These are phyloP conservation scores for Acanthamoeba castellanii DNA, from an alignment of 208 protist genomes.

Conservation along the genomic window DNA sequence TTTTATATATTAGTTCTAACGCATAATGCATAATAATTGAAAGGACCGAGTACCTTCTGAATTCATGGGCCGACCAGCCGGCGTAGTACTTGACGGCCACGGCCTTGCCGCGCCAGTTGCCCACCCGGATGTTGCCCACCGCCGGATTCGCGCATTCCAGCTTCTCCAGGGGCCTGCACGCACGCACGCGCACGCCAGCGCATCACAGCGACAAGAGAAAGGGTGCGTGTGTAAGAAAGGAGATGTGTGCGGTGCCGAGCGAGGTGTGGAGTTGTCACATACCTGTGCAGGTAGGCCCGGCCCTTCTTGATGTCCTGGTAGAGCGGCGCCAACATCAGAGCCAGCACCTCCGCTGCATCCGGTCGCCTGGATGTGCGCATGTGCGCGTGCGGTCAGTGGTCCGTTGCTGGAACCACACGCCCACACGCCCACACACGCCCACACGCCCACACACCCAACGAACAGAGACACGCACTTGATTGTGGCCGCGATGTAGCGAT, in stretches of 20 bases:
- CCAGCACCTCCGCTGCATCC: neutral
- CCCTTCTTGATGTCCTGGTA: neutral
- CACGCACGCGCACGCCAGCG: neutral
- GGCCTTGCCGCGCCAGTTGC: constrained; percentile 27
- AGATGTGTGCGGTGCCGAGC: neutral
- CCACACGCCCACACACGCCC: neutral
- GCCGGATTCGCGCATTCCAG: constrained; percentile 8
- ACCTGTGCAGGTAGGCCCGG: neutral
- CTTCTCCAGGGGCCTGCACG: neutral
- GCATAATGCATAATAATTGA: too few relatives aligned
- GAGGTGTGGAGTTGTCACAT: neutral
- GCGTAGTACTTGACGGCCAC: constrained; percentile 38
- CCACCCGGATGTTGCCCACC: constrained; percentile 10
- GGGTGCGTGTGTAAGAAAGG: neutral
- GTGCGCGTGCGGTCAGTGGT: neutral
- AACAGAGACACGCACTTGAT: neutral
- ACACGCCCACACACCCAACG: neutral
- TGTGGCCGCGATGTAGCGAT: constrained; percentile 14
- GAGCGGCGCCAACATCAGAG: constrained; percentile 4
- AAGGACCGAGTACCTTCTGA: too few relatives aligned
- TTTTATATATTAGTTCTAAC: too few relatives aligned
- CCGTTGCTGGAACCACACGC: too few relatives aligned
- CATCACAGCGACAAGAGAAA: neutral
- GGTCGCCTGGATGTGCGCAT: neutral
- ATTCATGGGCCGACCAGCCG: neutral